Base-by-base conservation (phyloP, 1,139 yeast species). In the Debaryomyces subglobosus region DNA sequence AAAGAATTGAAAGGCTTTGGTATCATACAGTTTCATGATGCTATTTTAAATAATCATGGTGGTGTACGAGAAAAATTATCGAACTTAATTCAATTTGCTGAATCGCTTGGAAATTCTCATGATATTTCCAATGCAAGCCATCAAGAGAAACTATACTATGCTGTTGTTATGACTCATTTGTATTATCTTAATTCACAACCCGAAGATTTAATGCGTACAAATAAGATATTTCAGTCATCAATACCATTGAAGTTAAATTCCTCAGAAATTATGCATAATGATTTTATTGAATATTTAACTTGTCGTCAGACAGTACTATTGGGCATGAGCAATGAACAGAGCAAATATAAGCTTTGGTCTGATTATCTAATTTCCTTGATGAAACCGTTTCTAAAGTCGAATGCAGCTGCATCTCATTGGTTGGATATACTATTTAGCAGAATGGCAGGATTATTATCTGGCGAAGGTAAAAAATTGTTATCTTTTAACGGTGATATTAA, bases 321-420 rank as follows among this genome's bases (percentile, higher is more conserved):
- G 42, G 78, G 79, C 1, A 59, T 69, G 20, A 53, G 65, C 30
- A 51, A 55, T 30, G 53, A 52, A 23, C 58, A 55, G 5, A 54
- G 59, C 18, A 53, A 63, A 23, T 53, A 54, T 42, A 55, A 61
- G 18, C 54, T 65, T 30, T 74, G 79, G 77, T 52, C 58, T 16
- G 71, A 67, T 13, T 75, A 65, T 52, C 62, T 75, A 44, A 51
- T 49, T 25, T 53, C 62, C 37, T 60, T 61, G 45, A 59, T 59
- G 20, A 56, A 49, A 25, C 72, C 73, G 9, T 72, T 71, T 50
- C 49, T 53, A 21, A 69, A 67, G 50, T 64, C 74, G 5, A 71
- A 72, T 42, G 67, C 72, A 20, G 67, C 74, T 2, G 77, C 72
- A 2, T 66, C 67, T 45, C 59, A 65, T 47, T 76, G 81, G 81